Base-by-base conservation (phyloP, 768 basidiomycete genomes). In the Udeniomyces megalosporus region DNA sequence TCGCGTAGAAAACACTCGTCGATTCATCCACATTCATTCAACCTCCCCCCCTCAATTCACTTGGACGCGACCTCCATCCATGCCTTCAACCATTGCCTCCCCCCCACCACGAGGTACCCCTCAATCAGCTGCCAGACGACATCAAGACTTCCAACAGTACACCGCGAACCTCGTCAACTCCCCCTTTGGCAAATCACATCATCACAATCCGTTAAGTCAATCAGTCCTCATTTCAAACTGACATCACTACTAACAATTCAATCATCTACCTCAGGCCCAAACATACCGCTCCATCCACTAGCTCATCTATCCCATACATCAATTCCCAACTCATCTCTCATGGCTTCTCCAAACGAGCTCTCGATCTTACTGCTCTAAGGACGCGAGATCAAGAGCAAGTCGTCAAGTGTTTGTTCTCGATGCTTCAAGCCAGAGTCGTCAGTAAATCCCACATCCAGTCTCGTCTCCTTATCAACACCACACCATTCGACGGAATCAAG, bases 261-360 rank as follows among this genome's bases (percentile, higher is more conserved):
- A n/a, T n/a, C 38, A 42, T 42, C 38, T 17, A 42, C 10, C 38
- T 17, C 8, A 60, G 58, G 0, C 35, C 32, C 17, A 42, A 60
- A 22, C 26, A 46, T 17, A 50, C 53, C 15, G 2, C 34, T 17
- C 22, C 44, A 11, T 49, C 61, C 17, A 44, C 55, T 24, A 58
- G 67, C 14, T 70, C 67, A 10, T 64, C 66, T 8, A n/a, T 71
- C 20, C 49, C 58, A 24, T 88, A 85, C 69, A 78, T 89, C 69
- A 90, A 88, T 69, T 76, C 83, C 22, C 88, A 91, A 67, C 79
- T 91, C 6, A 73, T 86, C 52, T 83, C 88, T 2, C 88, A 90
- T 74, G 88, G 88, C 8, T 90, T 85, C 67, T 74, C 79, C 1
- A 69, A 80, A 11, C 69, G 78, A 1, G 81, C 83, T 0, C 75